phyloP scores from a whole-genome alignment of 352 stramenopile species.

The Phytophthora fragariae region DNA sequence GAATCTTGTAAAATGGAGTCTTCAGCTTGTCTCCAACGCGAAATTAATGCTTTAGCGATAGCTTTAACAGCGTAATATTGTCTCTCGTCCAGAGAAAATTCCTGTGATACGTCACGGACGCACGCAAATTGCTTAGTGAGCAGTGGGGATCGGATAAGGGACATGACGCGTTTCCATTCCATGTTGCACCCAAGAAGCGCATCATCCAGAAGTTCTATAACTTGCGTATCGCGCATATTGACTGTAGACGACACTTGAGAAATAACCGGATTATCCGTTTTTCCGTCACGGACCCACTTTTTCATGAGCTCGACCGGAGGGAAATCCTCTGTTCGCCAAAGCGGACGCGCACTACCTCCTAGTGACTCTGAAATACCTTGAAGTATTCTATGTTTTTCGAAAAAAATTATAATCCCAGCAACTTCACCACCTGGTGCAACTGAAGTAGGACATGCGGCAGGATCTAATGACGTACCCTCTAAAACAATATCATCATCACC shows the following conservation, averaged over 20 bases:
- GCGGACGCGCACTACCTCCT: neutral
- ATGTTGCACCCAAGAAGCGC: neutral
- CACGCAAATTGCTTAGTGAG: too few relatives aligned
- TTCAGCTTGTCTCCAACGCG: too few relatives aligned
- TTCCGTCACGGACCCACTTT: neutral
- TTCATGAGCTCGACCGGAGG: neutral
- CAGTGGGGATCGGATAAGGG: neutral
- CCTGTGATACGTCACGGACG: too few relatives aligned
- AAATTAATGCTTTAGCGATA: too few relatives aligned
- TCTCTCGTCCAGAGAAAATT: too few relatives aligned
- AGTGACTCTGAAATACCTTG: neutral
- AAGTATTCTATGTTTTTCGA: neutral
- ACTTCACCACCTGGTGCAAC: too few relatives aligned
- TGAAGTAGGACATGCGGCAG: too few relatives aligned
- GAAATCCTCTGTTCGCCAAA: neutral
- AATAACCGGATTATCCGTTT: neutral
- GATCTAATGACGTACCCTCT: too few relatives aligned
- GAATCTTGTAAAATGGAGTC: too few relatives aligned
- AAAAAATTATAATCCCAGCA: neutral
- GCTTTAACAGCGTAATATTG: too few relatives aligned
- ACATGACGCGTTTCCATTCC: neutral
- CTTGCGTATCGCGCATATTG: neutral
- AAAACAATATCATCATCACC: too few relatives aligned
- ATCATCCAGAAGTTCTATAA: neutral
- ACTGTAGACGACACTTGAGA: neutral